phyloP scores from a whole-genome alignment of 306 rosid species.

The Quercus wislizeni region DNA sequence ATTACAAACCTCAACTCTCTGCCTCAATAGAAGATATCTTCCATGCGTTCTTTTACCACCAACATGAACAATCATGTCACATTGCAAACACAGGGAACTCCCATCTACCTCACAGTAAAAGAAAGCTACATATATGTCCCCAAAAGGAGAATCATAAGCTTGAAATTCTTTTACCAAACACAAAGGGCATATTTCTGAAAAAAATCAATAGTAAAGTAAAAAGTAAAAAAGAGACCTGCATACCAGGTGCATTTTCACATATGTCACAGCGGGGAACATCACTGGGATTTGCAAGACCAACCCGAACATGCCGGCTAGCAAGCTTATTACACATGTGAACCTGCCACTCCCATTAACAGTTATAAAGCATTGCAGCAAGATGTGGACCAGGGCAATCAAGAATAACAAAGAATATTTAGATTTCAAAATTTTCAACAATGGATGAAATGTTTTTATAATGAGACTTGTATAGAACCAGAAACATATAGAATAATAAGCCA shows the following conservation, averaged over 20 bases:
- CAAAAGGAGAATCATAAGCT: conserved; percentile 31
- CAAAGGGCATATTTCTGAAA: conserved; percentile 2
- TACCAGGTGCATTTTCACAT: conserved; percentile 98
- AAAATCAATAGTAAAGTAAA: not conserved
- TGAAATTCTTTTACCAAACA: not conserved
- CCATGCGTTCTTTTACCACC: conserved; percentile 99
- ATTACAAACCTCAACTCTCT: conserved; percentile 84
- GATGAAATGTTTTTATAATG: not conserved
- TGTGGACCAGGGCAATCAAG: conserved; percentile 12
- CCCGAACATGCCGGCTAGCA: conserved; percentile 94
- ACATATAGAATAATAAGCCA: not conserved
- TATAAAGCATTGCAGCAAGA: conserved; percentile 5
- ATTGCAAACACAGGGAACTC: conserved; percentile 93
- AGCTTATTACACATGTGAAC: conserved; percentile 97
- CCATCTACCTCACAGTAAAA: conserved; percentile 96
- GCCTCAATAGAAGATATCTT: conserved; percentile 88
- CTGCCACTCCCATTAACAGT: conserved; percentile 41
- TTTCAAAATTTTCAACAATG: conserved; percentile 5
- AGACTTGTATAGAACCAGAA: not conserved
- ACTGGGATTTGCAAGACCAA: conserved; percentile 94
- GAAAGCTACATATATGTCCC: conserved; percentile 69
- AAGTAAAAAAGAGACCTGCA: not conserved
- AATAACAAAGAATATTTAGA: conserved; percentile 10
- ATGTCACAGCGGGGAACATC: conserved; percentile 91
- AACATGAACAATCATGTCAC: conserved; percentile 94